phyloP scores from a whole-genome alignment of 2,329 filamentous ascomycete genomes.

The Pseudopithomyces maydicus region DNA sequence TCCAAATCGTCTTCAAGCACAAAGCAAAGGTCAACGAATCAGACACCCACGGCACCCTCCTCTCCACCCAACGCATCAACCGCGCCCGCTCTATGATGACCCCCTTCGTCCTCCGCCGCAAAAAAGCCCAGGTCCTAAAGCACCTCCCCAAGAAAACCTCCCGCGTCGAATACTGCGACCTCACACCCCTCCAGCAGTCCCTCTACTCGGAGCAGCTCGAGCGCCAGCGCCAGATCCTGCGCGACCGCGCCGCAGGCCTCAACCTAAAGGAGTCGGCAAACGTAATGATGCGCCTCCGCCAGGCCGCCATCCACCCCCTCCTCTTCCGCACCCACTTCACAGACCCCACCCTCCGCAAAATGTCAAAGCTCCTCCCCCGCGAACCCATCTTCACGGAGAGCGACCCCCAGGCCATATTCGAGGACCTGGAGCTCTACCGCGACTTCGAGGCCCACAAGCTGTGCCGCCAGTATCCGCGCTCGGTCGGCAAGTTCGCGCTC shows the following conservation, averaged over 20 bases:
- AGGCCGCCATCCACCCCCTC: conserved; percentile 89
- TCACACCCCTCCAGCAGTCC: conserved; percentile 72
- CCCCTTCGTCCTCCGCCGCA: conserved; percentile 90
- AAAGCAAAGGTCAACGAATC: conserved; percentile 84
- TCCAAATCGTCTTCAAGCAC: conserved; percentile 89
- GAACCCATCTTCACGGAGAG: conserved; percentile 62
- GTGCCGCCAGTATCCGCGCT: conserved; percentile 57
- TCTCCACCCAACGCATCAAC: conserved; percentile 85
- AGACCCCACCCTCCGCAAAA: conserved; percentile 74
- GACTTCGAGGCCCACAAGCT: conserved; percentile 68
- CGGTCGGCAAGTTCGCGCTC: conserved; percentile 61
- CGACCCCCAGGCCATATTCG: conserved; percentile 57
- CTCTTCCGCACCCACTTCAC: conserved; percentile 83
- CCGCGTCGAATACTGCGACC: conserved; percentile 78
- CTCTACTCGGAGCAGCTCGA: conserved; percentile 76
- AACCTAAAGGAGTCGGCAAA: conserved; percentile 60
- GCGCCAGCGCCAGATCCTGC: conserved; percentile 63
- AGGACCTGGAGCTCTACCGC: conserved; percentile 60
- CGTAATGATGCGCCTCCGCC: conserved; percentile 83
- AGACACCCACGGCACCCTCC: conserved; percentile 71
- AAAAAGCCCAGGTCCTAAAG: conserved; percentile 86
- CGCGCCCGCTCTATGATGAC: conserved; percentile 90
- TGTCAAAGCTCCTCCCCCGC: conserved; percentile 76
- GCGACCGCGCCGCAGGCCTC: conserved; percentile 61
- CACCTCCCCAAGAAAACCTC: conserved; percentile 82